These are phyloP conservation scores for Zygotorulaspora florentina DNA, from an alignment of 805 yeast genomes.

Conservation along the genomic window DNA sequence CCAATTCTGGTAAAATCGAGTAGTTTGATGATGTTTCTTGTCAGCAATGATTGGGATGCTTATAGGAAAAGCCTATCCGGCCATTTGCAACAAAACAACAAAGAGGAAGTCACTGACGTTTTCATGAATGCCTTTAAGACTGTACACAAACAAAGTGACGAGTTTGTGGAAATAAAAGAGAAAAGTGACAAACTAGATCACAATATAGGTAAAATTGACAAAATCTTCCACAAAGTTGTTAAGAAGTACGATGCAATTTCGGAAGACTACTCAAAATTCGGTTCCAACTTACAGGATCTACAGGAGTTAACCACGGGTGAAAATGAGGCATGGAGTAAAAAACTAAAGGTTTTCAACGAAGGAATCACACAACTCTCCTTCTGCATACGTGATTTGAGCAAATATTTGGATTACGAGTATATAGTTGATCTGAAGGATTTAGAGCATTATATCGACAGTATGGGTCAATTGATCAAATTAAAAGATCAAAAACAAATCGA, in stretches of 20 bases:
- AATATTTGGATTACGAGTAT: constrained; percentile 69
- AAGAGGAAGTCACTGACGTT: constrained; percentile 82
- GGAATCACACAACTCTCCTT: constrained; percentile 44
- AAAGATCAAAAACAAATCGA: constrained; percentile 91
- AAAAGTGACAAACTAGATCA: constrained; percentile 81
- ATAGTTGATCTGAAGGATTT: constrained; percentile 79
- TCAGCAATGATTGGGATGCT: constrained; percentile 34
- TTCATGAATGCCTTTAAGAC: constrained; percentile 92
- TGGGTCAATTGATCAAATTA: constrained; percentile 66
- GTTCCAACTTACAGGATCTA: constrained; percentile 63
- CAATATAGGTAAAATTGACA: constrained; percentile 73
- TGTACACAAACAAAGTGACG: constrained; percentile 61
- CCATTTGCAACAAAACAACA: constrained; percentile 22
- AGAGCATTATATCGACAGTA: constrained; percentile 68
- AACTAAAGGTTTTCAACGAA: constrained; percentile 43
- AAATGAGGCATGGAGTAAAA: constrained; percentile 25
- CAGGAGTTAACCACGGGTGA: constrained; percentile 51
- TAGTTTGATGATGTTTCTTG: constrained; percentile 39
- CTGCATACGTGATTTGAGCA: constrained; percentile 43
- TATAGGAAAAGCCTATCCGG: constrained; percentile 29
- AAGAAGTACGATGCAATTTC: constrained; percentile 69
- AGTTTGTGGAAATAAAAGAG: constrained; percentile 78
- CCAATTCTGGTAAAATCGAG: constrained; percentile 67
- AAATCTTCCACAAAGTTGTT: constrained; percentile 66
- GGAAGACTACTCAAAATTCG: constrained; percentile 67